Conservation (phyloP, 2,329 filamentous ascomycete genomes). For the Hymenoscyphus fraxineus region DNA sequence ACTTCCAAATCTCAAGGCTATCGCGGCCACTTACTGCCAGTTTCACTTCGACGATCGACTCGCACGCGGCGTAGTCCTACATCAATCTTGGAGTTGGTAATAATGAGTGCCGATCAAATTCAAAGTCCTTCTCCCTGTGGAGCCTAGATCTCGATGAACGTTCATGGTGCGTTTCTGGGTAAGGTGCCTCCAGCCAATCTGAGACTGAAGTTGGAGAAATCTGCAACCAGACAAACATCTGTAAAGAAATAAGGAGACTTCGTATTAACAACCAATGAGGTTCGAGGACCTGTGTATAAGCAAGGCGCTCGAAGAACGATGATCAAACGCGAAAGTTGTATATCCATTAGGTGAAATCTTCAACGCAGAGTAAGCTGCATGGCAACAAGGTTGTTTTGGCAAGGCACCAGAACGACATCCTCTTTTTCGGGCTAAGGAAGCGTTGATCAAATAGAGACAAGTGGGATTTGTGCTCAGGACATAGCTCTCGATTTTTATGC, state of each 20-base stretch:
- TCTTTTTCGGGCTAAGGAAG: not conserved
- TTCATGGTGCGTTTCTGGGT: not conserved
- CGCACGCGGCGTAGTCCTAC: not conserved
- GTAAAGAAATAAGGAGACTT: not conserved
- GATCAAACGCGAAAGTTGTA: not conserved
- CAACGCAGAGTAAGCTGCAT: not conserved
- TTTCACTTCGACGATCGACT: not conserved
- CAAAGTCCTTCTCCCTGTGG: not conserved
- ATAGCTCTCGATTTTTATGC: too few relatives aligned
- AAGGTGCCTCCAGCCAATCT: not conserved
- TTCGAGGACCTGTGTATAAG: not conserved
- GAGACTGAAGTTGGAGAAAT: not conserved
- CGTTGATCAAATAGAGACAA: not conserved
- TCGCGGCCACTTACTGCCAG: not conserved
- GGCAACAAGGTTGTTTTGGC: not conserved
- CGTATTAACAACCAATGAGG: not conserved
- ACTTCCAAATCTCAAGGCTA: not conserved
- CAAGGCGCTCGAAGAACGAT: not conserved
- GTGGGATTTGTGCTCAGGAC: too few relatives aligned
- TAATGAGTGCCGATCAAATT: not conserved
- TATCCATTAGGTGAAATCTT: not conserved
- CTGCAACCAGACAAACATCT: not conserved
- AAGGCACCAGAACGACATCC: not conserved
- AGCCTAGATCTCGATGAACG: not conserved
- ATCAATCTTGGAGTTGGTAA: not conserved